Conservation (phyloP, 345 rosid genomes). For the Citrus mangshanensis region DNA sequence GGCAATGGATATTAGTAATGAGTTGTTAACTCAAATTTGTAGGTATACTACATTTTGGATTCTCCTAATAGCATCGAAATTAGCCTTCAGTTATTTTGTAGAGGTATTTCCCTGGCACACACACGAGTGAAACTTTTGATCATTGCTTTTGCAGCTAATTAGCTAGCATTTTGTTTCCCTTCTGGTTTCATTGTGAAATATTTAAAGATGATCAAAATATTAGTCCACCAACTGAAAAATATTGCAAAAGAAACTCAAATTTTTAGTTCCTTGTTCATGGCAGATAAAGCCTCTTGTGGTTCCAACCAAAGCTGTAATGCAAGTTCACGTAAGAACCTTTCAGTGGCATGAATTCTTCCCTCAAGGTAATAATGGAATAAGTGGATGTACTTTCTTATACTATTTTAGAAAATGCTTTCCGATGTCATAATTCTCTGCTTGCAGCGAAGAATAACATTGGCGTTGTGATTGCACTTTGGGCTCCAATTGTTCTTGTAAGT, state of each 20-base stretch:
- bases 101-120: constrained; percentile 39
- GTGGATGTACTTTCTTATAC: neutral
- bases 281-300: constrained; percentile 64
- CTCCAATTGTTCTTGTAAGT: constrained; percentile 49
- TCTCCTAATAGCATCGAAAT: constrained; percentile 45
- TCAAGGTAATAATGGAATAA: constrained; percentile 43
- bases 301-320: constrained; percentile 60
- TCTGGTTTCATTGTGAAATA: neutral
- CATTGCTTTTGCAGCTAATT: neutral
- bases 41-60: constrained; percentile 69
- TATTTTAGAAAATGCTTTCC: neutral
- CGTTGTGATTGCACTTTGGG: constrained; percentile 51
- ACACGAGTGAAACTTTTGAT: neutral
- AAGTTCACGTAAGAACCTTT: constrained; percentile 27
- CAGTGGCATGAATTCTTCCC: constrained; percentile 71
- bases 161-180: neutral
- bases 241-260: neutral
- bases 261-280: constrained; percentile 10
- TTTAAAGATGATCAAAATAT: neutral
- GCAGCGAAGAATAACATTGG: constrained; percentile 51
- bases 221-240: neutral
- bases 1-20: neutral
- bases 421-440: constrained; percentile 15
- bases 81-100: constrained; percentile 52
- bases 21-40: constrained; percentile 6